Evolutionary conservation across 2,329 filamentous ascomycete genomes (phyloP).

Genomic region (Metarhizium sp.): DNA sequence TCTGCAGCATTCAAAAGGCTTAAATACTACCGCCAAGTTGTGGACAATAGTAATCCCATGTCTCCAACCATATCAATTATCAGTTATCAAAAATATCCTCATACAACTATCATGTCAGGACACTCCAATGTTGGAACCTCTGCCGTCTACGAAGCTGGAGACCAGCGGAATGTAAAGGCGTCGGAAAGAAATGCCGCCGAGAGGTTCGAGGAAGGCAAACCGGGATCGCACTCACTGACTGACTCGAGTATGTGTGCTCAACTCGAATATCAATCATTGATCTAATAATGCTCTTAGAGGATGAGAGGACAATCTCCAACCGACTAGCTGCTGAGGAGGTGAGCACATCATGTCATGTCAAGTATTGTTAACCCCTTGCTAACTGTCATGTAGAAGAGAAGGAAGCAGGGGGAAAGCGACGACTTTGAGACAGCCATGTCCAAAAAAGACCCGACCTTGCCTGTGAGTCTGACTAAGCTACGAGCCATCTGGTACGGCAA

Average conservation of each 20-base stretch:
- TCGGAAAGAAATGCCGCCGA: slow-evolving; percentile 40
- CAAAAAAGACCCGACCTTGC: slow-evolving; percentile 53
- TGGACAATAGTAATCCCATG: too few relatives aligned
- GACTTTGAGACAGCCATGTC: slow-evolving; percentile 28
- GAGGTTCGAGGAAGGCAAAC: slow-evolving; percentile 63
- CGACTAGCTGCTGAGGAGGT: slow-evolving; percentile 55
- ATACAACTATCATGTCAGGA: slow-evolving; percentile 21
- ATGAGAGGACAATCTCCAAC: slow-evolving; percentile 63
- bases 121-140: slow-evolving; percentile 58
- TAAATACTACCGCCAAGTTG: neutral
- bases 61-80: neutral
- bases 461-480: slow-evolving; percentile 28
- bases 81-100: neutral
- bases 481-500: neutral
- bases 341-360: neutral
- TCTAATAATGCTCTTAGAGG: slow-evolving; percentile 37
- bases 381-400: slow-evolving; percentile 21
- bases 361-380: neutral
- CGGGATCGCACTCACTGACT: slow-evolving; percentile 55
- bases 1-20: slow-evolving; percentile 3
- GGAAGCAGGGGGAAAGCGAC: slow-evolving; percentile 29
- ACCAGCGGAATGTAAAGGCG: slow-evolving; percentile 58
- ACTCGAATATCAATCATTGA: slow-evolving; percentile 10
- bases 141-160: slow-evolving; percentile 63
- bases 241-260: slow-evolving; percentile 55